Percentiles rank a stretch among this genome's conserved stretches.
These are phyloP conservation scores for Exsudoporus frostii DNA, from an alignment of 768 basidiomycete species.

Conservation along the genomic window DNA sequence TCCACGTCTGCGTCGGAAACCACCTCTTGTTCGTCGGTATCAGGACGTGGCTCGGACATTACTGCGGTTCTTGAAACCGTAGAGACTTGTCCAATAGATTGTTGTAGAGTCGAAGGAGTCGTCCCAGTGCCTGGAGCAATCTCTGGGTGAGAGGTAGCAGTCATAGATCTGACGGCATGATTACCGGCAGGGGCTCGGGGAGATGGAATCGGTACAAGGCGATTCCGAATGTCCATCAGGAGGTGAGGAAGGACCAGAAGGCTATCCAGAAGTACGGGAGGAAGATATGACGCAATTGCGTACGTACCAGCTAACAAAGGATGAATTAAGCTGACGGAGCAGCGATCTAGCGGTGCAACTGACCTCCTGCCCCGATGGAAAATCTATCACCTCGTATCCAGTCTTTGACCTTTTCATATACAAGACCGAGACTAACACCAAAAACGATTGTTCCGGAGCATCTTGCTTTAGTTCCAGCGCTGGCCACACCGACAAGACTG, in stretches of 20 bases:
- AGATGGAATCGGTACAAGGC: conserved; percentile 52
- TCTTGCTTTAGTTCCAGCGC: conserved; percentile 43
- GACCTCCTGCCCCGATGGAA: conserved; percentile 79
- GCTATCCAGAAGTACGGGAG: conserved; percentile 57
- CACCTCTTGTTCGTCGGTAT: conserved; percentile 36
- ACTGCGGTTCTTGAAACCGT: conserved; percentile 11
- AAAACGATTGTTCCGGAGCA: conserved; percentile 41
- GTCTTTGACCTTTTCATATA: conserved; percentile 41
- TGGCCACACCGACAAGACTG: conserved; percentile 56
- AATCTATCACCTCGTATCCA: conserved; percentile 67
- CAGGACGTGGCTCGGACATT: conserved; percentile 7
- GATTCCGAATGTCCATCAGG: conserved; percentile 60
- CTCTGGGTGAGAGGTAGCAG: conserved; percentile 11
- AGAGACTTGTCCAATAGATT: conserved; percentile 2
- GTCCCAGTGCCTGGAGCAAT: conserved; percentile 3
- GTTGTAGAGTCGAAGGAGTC: conserved; percentile 1
- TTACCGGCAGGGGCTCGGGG: conserved; percentile 34
- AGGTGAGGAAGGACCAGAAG: conserved; percentile 66
- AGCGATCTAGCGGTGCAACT: conserved; percentile 17
- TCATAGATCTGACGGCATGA: conserved; percentile 18
- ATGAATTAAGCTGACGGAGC: conserved; percentile 8
- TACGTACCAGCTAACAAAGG: conserved; percentile 61
- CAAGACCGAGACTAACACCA: conserved; percentile 43
- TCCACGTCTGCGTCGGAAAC: conserved; percentile 69
- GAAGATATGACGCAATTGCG: conserved; percentile 65